Conservation (phyloP, 805 yeast species). For the Lachancea quebecensis region DNA sequence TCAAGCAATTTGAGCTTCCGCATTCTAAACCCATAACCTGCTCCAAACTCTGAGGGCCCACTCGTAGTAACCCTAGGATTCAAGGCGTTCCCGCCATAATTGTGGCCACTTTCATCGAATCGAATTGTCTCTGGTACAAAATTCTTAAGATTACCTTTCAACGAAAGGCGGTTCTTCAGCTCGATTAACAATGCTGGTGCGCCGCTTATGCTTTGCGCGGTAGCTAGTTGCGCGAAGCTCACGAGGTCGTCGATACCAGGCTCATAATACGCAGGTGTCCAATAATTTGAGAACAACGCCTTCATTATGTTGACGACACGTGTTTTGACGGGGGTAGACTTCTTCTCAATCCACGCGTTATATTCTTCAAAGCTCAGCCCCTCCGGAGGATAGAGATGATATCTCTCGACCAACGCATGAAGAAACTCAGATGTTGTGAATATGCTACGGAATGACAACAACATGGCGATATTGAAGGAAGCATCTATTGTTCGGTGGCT, state of each 20-base stretch:
- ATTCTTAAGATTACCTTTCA: constrained; percentile 7
- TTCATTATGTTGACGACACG: constrained; percentile 63
- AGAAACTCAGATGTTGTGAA: constrained; percentile 59
- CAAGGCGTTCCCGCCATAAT: not conserved
- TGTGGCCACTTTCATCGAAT: constrained; percentile 4
- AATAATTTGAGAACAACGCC: constrained; percentile 57
- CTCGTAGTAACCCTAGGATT: not conserved
- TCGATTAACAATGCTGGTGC: constrained; percentile 19
- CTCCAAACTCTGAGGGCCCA: constrained; percentile 1
- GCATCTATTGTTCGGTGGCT: constrained; percentile 61
- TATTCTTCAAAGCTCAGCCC: constrained; percentile 80
- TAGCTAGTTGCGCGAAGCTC: constrained; percentile 36
- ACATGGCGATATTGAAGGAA: constrained; percentile 58
- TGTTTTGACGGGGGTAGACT: constrained; percentile 58
- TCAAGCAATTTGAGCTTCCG: constrained; percentile 50
- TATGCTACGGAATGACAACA: constrained; percentile 71
- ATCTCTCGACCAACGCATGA: constrained; percentile 53
- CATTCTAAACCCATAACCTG: constrained; percentile 17
- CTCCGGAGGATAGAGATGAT: constrained; percentile 73
- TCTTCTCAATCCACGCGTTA: constrained; percentile 64
- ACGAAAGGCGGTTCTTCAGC: constrained; percentile 7
- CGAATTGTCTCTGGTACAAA: constrained; percentile 6
- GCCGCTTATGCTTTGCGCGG: constrained; percentile 39
- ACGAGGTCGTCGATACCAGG: constrained; percentile 33
- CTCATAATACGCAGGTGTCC: constrained; percentile 57